Percentiles rank a stretch among this genome's conserved stretches.
Conservation (phyloP, 1,139 yeast species). For the Zygosaccharomyces sapae region DNA sequence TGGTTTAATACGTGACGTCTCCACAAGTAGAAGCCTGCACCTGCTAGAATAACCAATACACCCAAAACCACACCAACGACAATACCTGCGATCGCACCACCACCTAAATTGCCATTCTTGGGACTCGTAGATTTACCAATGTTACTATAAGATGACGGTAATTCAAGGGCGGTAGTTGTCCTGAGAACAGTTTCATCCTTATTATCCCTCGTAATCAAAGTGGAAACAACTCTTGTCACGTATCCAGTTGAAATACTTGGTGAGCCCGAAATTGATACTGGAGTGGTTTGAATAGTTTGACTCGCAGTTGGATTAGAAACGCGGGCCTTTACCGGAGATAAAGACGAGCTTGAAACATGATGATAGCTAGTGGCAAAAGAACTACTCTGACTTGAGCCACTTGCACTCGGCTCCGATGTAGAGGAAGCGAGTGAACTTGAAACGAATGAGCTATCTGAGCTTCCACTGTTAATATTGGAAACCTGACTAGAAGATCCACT, state of each 20-base stretch:
- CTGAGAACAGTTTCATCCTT: conserved; percentile 1
- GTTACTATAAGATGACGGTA: conserved; percentile 9
- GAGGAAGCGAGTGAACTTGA: conserved; percentile 7
- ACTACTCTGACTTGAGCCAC: neutral
- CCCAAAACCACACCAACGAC: conserved; percentile 63
- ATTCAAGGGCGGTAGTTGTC: conserved; percentile 4
- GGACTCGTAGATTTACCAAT: conserved; percentile 12
- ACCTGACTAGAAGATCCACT: neutral
- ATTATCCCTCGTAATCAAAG: neutral
- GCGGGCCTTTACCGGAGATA: neutral
- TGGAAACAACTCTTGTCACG: neutral
- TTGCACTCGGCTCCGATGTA: neutral
- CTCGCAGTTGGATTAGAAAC: neutral
- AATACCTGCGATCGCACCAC: conserved; percentile 73
- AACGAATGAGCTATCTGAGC: neutral
- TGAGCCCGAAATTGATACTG: neutral
- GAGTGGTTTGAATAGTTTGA: neutral
- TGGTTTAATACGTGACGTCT: conserved; percentile 31
- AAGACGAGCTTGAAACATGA: neutral
- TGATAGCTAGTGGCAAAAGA: conserved; percentile 1
- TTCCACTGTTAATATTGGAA: neutral
- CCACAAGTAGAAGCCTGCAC: conserved; percentile 42
- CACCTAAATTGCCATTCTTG: conserved; percentile 37
- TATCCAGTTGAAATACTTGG: neutral
- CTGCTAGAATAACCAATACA: conserved; percentile 38